phyloP scores from a whole-genome alignment of 176 grass and related monocot genomes.

The Carex parvula region DNA sequence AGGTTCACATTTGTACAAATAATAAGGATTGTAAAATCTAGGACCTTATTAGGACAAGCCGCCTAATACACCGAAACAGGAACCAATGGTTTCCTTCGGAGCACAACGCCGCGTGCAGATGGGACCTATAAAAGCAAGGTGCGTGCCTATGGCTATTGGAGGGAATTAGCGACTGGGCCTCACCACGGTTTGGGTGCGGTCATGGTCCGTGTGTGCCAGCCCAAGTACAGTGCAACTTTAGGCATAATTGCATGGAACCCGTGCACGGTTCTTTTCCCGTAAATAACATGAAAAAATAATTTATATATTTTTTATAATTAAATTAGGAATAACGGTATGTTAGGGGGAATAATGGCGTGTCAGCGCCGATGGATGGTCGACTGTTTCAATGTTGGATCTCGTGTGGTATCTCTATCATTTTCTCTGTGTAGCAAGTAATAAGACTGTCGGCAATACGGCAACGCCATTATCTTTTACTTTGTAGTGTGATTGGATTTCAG shows the following conservation, averaged over 20 bases:
- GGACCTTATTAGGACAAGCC: not conserved
- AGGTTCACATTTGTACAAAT: not conserved
- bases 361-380: not conserved
- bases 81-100: not conserved
- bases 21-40: not conserved
- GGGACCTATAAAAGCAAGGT: not conserved
- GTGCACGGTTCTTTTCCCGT: not conserved
- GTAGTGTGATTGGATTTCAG: not conserved
- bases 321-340: not conserved
- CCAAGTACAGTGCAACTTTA: conserved; percentile 1
- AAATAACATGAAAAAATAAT: not conserved
- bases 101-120: not conserved
- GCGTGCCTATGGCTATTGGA: not conserved
- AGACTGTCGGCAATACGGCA: not conserved
- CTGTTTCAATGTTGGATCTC: not conserved
- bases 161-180: not conserved
- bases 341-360: not conserved
- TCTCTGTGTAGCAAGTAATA: not conserved
- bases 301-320: not conserved
- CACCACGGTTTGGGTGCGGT: not conserved
- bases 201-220: conserved; percentile 14
- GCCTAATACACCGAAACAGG: not conserved
- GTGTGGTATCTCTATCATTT: not conserved
- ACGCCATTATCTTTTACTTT: not conserved
- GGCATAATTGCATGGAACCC: not conserved